Evolutionary conservation across 306 rosid genomes (phyloP).

Genomic region (Senna tora): DNA sequence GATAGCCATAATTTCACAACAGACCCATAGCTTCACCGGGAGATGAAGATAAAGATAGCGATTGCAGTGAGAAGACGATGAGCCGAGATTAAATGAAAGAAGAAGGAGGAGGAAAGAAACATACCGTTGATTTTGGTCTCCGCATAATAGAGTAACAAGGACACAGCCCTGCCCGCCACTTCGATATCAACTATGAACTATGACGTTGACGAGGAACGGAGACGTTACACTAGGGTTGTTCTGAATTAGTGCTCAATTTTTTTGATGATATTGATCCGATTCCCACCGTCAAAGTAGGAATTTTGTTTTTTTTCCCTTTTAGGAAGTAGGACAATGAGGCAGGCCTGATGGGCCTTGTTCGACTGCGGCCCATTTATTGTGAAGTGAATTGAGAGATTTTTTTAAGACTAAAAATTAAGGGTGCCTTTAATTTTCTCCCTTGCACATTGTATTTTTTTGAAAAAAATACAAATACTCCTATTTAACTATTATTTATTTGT

Average conservation of each 20-base stretch:
- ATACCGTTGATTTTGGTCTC: background rate
- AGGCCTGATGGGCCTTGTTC: background rate
- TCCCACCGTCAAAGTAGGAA: no score
- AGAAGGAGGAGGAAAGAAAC: background rate
- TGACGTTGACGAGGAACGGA: background rate
- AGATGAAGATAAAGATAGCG: background rate
- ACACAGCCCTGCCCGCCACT: background rate
- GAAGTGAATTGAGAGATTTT: background rate
- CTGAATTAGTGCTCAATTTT: background rate
- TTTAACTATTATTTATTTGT: no score
- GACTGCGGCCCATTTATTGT: background rate
- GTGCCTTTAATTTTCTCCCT: no score
- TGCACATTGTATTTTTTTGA: no score
- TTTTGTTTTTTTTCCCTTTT: no score
- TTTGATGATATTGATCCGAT: background rate
- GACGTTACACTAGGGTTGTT: slow-evolving; percentile 8
- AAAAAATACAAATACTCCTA: no score
- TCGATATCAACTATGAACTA: background rate
- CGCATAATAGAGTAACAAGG: background rate
- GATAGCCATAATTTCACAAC: background rate
- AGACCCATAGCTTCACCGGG: background rate
- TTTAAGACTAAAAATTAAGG: no score
- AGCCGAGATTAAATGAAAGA: background rate
- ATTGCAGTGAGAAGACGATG: background rate
- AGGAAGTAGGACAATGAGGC: background rate